Evolutionary conservation across 192 early-diverging fungal genomes (phyloP).

Genomic region (Backusella parvicylindrica): DNA sequence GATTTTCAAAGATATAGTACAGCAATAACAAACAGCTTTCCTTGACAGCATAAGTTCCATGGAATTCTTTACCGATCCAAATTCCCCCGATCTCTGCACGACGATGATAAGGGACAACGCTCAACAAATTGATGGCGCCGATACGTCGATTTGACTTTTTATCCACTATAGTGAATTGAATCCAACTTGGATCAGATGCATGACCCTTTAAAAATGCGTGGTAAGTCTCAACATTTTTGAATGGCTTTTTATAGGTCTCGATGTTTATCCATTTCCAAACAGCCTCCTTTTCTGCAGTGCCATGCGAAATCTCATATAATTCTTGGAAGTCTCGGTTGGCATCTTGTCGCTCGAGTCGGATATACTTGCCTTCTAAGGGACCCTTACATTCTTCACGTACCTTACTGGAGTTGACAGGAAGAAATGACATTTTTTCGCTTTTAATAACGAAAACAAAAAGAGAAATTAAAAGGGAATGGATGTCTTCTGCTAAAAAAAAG

Average conservation of each 20-base stretch:
- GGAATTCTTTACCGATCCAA: slow-evolving; percentile 7
- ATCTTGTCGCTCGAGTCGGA: neutral
- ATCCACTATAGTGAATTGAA: neutral
- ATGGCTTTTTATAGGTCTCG: neutral
- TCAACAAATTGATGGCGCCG: neutral
- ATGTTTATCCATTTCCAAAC: neutral
- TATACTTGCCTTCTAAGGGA: neutral
- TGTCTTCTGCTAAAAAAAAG: neutral
- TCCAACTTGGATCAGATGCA: neutral
- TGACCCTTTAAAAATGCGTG: neutral
- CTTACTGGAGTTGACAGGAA: neutral
- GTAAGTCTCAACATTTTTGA: neutral
- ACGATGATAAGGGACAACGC: neutral
- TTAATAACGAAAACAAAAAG: neutral
- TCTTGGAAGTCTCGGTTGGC: neutral
- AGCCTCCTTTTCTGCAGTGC: neutral
- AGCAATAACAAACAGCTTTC: slow-evolving; percentile 4
- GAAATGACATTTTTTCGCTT: neutral
- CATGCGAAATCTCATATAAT: neutral
- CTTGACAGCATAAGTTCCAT: slow-evolving; percentile 11
- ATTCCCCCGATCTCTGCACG: slow-evolving; percentile 18
- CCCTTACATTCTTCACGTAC: neutral
- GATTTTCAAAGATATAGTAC: neutral
- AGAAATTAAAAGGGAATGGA: neutral
- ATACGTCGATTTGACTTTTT: neutral